Conservation (phyloP, 305 asterid species). For the Fraxinus latifolia region DNA sequence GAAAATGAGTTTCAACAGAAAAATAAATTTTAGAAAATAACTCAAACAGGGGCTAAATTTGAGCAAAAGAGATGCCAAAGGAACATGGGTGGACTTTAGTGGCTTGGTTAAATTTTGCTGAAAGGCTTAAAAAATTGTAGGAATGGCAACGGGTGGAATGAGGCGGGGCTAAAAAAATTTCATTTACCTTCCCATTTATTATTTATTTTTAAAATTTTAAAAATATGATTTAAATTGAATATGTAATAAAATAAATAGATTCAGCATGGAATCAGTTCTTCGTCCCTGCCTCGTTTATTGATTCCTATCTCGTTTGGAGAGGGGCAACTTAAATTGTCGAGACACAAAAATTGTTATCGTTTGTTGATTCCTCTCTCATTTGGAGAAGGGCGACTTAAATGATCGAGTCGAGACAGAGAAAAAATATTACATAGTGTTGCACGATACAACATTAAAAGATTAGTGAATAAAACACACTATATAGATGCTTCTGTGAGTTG, state of each 20-base stretch:
- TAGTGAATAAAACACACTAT: neutral
- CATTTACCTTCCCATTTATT: neutral
- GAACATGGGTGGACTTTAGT: neutral
- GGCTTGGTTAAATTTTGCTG: neutral
- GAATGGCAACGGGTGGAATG: neutral
- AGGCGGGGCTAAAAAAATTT: neutral
- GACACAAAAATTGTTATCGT: neutral
- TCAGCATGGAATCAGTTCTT: neutral
- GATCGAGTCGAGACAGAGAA: too few species aligned
- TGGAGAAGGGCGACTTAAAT: too few species aligned
- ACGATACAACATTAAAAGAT: neutral
- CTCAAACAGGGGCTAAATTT: neutral
- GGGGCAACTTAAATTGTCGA: too few species aligned
- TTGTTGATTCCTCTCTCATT: too few species aligned
- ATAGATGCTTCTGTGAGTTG: neutral
- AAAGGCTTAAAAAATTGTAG: neutral
- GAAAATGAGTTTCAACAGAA: neutral
- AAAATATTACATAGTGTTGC: neutral
- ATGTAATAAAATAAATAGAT: neutral
- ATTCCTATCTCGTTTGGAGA: neutral
- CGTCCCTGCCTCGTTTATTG: neutral
- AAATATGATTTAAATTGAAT: neutral
- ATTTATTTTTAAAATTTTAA: neutral
- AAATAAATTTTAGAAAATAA: neutral
- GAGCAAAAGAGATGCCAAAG: neutral